Base-by-base conservation (phyloP, 768 basidiomycete genomes). In the Hygrocybe punicea region DNA sequence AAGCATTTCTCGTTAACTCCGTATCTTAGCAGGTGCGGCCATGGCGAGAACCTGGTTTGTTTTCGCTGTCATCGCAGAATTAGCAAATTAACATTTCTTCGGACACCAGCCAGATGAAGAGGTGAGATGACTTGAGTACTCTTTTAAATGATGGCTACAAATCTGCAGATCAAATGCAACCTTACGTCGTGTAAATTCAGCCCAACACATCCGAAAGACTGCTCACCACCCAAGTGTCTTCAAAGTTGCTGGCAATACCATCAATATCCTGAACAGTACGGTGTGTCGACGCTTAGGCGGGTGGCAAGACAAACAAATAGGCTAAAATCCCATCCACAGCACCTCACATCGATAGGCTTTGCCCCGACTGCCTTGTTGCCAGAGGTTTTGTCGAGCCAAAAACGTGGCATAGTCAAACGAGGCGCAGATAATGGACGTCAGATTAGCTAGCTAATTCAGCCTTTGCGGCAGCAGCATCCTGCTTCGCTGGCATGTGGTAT, bases 401-500 rank as follows among this genome's bases (percentile, higher is more conserved):
- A n/a, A n/a, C n/a, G n/a, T n/a, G n/a, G n/a, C 17, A 19, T 23
- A 23, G 17, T 21, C 39, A 42, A 4, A 14, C 19, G 14, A 16
- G 14, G 11, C 39, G 39, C 19, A 42, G 16, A 23, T 47, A 5
- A 47, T 17, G 3, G 45, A 47, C 40, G 40, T 19, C 40, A 42
- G 40, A 42, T 4, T 29, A 29, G 8, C 29, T 29, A 29, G 29
- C 29, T 8, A 8, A 29, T 29, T 98, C 96, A 19, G 92, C 91
- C 68, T 97, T 97, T 13, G 89, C 89, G 6, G 92, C 88, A 1
- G 93, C 92, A 1, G 93, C 93, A 65, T 95, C 93, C 66, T 95
- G 93, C 71, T 94, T 92, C n/a, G 93, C 87, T 36, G 94, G 93
- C 87, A 98, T 96, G 69, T 98, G 95, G 67, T 96, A 98, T 25